Percentiles rank a stretch among this genome's conserved stretches.
Conservation (phyloP, 768 basidiomycete genomes). For the Phallus indusiatus region DNA sequence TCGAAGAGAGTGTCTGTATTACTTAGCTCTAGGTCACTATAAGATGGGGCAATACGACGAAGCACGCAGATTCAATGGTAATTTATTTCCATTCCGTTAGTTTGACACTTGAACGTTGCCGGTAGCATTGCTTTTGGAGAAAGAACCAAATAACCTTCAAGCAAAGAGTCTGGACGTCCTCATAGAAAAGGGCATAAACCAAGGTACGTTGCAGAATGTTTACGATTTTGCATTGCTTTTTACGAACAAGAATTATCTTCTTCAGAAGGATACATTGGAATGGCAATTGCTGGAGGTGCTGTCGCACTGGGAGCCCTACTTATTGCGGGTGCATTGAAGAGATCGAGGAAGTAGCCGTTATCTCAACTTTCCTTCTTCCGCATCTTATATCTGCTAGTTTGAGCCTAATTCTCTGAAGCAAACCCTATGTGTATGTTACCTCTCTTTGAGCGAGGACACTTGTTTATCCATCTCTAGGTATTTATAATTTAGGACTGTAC, state of each 20-base stretch:
- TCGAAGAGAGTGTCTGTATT: constrained; percentile 92
- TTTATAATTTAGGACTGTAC: no score
- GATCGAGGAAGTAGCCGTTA: constrained; percentile 45
- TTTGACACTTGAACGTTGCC: not conserved
- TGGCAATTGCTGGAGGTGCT: constrained; percentile 88
- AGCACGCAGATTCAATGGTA: constrained; percentile 88
- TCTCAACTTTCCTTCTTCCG: not conserved
- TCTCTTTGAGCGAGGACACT: no score
- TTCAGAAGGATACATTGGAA: constrained; percentile 95
- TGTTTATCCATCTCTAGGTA: no score
- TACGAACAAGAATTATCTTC: not conserved
- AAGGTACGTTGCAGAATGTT: constrained; percentile 41
- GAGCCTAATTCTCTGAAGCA: not conserved
- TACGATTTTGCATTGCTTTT: not conserved
- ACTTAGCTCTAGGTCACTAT: constrained; percentile 91
- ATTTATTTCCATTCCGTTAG: constrained; percentile 18
- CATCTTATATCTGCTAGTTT: not conserved
- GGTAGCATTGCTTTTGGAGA: constrained; percentile 74
- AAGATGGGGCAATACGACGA: constrained; percentile 95
- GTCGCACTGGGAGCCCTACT: constrained; percentile 76
- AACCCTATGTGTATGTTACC: not conserved
- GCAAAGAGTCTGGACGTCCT: constrained; percentile 77
- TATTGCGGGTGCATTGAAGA: constrained; percentile 74
- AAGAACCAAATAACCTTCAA: constrained; percentile 91
- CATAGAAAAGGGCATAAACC: constrained; percentile 77